phyloP scores from a whole-genome alignment of 2,329 filamentous ascomycete genomes.

The Teratosphaeriaceae sp. region DNA sequence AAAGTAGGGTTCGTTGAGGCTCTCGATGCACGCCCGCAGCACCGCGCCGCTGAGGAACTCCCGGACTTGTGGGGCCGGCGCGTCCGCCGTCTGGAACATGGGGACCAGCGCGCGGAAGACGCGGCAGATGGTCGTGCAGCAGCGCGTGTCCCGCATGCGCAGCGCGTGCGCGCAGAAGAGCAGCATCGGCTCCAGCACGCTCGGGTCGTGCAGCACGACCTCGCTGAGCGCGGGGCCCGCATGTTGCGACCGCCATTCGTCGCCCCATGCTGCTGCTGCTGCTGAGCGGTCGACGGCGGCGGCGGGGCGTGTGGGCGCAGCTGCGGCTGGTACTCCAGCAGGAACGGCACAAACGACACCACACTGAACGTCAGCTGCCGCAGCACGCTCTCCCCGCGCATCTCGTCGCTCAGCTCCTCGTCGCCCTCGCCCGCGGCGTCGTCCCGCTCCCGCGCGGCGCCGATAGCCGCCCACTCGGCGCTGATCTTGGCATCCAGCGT shows the following conservation, averaged over 20 bases:
- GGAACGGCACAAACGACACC: slow-evolving; percentile 82
- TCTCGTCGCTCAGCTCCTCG: slow-evolving; percentile 73
- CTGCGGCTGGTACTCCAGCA: slow-evolving; percentile 68
- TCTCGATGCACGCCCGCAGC: slow-evolving; percentile 81
- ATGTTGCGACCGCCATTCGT: slow-evolving; percentile 7
- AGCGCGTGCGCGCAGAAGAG: slow-evolving; percentile 89
- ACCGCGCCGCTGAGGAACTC: slow-evolving; percentile 89
- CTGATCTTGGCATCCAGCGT: slow-evolving; percentile 85
- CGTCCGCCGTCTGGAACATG: slow-evolving; percentile 55
- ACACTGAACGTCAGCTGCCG: slow-evolving; percentile 88
- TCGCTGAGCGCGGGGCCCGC: slow-evolving; percentile 51
- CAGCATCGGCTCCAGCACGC: slow-evolving; percentile 79
- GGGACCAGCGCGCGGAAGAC: slow-evolving; percentile 81
- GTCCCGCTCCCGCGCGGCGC: slow-evolving; percentile 49
- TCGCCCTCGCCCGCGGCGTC: slow-evolving; percentile 66
- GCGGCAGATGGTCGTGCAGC: slow-evolving; percentile 75
- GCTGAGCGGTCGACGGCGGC: no score
- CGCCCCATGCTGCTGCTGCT: slow-evolving; percentile 38
- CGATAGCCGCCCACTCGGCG: slow-evolving; percentile 75
- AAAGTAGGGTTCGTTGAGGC: slow-evolving; percentile 91
- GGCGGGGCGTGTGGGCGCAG: no score
- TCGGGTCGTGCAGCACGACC: slow-evolving; percentile 72
- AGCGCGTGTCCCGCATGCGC: slow-evolving; percentile 81
- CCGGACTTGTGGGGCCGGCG: slow-evolving; percentile 59
- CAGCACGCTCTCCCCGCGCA: slow-evolving; percentile 95